Evolutionary conservation across 495 filamentous ascomycete genomes (phyloP), one percentile per base, ranked within the genome.

Genomic region (Darksidea phi): DNA sequence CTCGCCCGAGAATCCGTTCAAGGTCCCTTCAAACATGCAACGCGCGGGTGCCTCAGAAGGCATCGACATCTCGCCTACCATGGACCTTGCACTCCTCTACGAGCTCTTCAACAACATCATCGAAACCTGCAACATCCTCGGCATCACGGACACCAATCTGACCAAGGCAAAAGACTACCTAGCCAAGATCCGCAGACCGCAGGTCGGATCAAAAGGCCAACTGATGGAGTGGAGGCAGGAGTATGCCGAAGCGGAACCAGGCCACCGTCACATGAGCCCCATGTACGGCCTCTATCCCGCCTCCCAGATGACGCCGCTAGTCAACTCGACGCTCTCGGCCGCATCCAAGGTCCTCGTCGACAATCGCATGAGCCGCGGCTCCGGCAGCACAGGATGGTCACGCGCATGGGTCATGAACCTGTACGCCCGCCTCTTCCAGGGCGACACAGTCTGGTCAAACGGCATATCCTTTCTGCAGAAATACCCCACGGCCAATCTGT

Each of bases 1-100:
- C 4, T 67, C 63, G 2, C 63, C 67, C 12, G 67, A 69, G 47
- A 66, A 69, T 53, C 38, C 52, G 1, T 69, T 63, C 49, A 49
- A 46, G 12, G 34, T 52, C 1, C 57, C 63, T 0, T 10, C n/a
- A n/a, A 28, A 56, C 10, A 57, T 54, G 46, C 43, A 11, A 13
- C 48, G 23, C 46, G 49, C 54, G 28, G 51, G 32, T 43, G 18
- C 15, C 6, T 20, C 36, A 13, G 57, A 42, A 32, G 48, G 18
- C 38, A 23, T 54, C 25, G 48, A 52, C 15, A 53, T 61, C 20
- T 52, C 41, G 13, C 28, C 57, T 2, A 49, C 66, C 21, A 61
- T 65, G 47, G 61, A 66, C 45, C 49, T 41, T 23, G 32, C 54
- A 46, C 25, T 66, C 8, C 62, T 68, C 6, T 62, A 48, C 47